These are phyloP conservation scores for Pythium pyrilobum DNA, from an alignment of 352 stramenopile genomes.

Conservation along the genomic window DNA sequence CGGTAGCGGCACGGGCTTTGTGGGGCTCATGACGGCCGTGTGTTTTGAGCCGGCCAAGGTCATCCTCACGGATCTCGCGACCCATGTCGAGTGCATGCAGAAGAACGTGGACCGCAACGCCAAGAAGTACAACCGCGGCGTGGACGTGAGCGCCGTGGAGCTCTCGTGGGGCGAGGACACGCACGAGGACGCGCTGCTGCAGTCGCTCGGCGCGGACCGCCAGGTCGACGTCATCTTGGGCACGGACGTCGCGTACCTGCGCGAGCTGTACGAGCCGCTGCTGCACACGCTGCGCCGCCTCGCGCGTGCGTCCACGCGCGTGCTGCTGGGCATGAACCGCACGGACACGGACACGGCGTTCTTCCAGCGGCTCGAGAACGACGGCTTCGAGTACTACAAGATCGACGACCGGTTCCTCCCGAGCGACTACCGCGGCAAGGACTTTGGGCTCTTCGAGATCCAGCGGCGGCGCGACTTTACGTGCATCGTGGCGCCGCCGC, in stretches of 20 bases:
- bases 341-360: constrained; percentile 57
- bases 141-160: constrained; percentile 51
- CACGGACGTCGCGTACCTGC: constrained; percentile 75
- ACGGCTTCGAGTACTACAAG: constrained; percentile 83
- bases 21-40: constrained; percentile 56
- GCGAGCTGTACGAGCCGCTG: constrained; percentile 70
- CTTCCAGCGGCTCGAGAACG: constrained; percentile 59
- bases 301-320: constrained; percentile 33
- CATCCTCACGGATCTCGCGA: constrained; percentile 60
- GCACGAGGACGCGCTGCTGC: constrained; percentile 44
- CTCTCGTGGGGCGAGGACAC: constrained; percentile 43
- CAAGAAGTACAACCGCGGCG: constrained; percentile 15
- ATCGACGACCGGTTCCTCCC: constrained; percentile 55
- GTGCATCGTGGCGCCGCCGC: constrained; percentile 1
- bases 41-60: constrained; percentile 57
- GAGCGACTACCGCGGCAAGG: constrained; percentile 53
- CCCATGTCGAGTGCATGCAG: constrained; percentile 50
- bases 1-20: constrained; percentile 72
- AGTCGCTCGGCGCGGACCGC: constrained; percentile 20
- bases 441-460: constrained; percentile 82
- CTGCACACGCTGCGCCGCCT: constrained; percentile 54
- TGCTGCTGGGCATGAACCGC: constrained; percentile 74
- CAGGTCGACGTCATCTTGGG: constrained; percentile 69
- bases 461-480: constrained; percentile 16
- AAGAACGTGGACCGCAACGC: constrained; percentile 56